These are phyloP conservation scores for Xylariaceae sp. DNA, from an alignment of 2,329 filamentous ascomycete genomes.

Conservation along the genomic window DNA sequence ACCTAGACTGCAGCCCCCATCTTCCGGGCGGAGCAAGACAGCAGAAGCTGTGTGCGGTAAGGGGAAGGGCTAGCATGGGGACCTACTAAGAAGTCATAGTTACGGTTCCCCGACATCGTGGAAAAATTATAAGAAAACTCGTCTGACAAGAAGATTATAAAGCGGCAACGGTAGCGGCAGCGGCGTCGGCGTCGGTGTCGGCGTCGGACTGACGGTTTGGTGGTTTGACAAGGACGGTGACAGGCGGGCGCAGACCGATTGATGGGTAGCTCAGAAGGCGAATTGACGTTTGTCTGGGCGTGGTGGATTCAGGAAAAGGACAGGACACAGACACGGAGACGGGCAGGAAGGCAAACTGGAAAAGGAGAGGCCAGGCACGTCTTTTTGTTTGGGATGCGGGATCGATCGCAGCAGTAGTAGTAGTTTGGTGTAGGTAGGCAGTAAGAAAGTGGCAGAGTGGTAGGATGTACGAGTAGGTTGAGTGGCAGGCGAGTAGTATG, in stretches of 20 bases:
- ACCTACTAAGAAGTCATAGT: constrained; percentile 97
- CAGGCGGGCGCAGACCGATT: constrained; percentile 7
- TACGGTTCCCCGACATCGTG: constrained; percentile 91
- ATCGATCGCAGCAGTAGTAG: constrained; percentile 16
- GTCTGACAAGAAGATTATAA: constrained; percentile 4
- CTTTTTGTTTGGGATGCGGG: constrained; percentile 20
- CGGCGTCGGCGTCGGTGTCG: background rate
- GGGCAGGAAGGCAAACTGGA: background rate
- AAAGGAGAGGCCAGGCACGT: constrained; percentile 3
- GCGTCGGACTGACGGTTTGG: constrained; percentile 4
- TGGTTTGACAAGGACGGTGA: constrained; percentile 9
- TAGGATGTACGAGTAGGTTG: background rate
- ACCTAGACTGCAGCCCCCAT: background rate
- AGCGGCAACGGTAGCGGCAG: background rate
- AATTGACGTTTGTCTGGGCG: constrained; percentile 1
- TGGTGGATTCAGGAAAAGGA: background rate
- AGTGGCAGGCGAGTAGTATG: too few species aligned
- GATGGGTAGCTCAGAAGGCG: constrained; percentile 3
- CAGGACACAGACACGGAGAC: background rate
- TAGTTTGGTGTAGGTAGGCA: background rate
- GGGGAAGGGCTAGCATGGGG: constrained; percentile 5
- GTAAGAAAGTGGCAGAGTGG: background rate
- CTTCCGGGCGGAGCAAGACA: background rate
- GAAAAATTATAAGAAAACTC: constrained; percentile 21
- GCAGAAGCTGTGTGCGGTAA: background rate